phyloP scores from a whole-genome alignment of 2,329 filamentous ascomycete species.

The Clarireedia paspali region DNA sequence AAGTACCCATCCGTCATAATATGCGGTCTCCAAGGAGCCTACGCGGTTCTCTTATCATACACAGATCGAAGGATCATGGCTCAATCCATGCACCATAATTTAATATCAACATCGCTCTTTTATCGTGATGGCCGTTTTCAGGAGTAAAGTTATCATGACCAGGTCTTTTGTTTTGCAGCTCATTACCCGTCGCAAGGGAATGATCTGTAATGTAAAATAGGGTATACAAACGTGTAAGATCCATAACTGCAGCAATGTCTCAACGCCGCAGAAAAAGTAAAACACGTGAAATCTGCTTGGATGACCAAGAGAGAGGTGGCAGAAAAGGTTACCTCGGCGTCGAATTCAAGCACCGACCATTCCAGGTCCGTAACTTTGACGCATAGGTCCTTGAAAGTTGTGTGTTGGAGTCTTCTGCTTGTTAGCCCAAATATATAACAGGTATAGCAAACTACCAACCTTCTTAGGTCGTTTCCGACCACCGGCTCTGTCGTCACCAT shows the following conservation, averaged over 20 bases:
- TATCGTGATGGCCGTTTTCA: background rate
- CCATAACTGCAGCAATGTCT: constrained; percentile 2
- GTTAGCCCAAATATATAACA: constrained; percentile 19
- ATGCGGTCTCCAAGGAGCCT: background rate
- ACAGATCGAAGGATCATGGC: background rate
- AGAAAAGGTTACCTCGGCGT: constrained; percentile 3
- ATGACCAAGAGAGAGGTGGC: background rate
- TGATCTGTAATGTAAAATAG: background rate
- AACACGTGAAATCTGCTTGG: background rate
- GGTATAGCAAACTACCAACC: constrained; percentile 35
- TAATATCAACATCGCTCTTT: constrained; percentile 1
- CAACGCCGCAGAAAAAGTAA: background rate
- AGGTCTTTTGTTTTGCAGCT: background rate
- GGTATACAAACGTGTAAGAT: constrained; percentile 4
- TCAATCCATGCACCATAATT: background rate
- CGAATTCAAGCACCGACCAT: constrained; percentile 45
- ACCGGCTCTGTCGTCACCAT: constrained; percentile 52
- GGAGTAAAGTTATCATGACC: background rate
- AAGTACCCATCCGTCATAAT: constrained; percentile 2
- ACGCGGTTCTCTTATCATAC: background rate
- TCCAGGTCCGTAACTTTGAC: constrained; percentile 45
- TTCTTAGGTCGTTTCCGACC: constrained; percentile 59
- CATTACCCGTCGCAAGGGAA: background rate
- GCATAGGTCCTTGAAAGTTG: constrained; percentile 22
- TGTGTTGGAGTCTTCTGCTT: constrained; percentile 19